Percentiles rank a stretch among this genome's conserved stretches.
Conservation (phyloP, 1,284 basidiomycete genomes). For the Uromyces viciae-fabae region DNA sequence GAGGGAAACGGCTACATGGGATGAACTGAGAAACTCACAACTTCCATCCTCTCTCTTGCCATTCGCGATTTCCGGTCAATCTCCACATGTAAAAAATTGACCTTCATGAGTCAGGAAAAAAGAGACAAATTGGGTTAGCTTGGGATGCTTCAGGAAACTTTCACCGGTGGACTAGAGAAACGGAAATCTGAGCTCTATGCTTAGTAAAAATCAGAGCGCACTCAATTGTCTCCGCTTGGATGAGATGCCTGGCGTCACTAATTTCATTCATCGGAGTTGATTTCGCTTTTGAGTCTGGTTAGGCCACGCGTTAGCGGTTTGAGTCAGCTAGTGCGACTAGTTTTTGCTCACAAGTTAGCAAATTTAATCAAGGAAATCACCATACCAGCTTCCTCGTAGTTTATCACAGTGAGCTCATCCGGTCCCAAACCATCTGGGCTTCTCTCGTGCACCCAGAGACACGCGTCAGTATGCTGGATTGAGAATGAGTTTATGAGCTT, state of each 20-base stretch:
- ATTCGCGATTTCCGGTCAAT: constrained; percentile 60
- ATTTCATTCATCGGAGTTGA: constrained; percentile 33
- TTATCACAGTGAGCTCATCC: constrained; percentile 18
- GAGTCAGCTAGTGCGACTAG: background rate
- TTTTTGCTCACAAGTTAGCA: background rate
- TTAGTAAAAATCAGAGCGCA: background rate
- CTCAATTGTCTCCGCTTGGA: constrained; percentile 32
- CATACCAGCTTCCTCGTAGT: constrained; percentile 10
- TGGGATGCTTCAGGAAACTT: background rate
- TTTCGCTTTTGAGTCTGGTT: background rate
- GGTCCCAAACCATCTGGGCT: constrained; percentile 27
- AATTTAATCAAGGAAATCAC: background rate
- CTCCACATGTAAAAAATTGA: constrained; percentile 61
- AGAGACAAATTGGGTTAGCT: background rate
- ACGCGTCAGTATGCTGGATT: constrained; percentile 37
- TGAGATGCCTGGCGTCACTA: constrained; percentile 19
- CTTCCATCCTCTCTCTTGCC: constrained; percentile 59
- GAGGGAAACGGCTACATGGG: too few species aligned
- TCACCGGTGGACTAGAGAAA: background rate
- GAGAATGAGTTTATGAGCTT: background rate
- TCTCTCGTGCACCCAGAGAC: constrained; percentile 38
- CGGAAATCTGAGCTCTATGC: background rate
- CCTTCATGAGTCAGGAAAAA: constrained; percentile 57
- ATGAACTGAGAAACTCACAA: constrained; percentile 55
- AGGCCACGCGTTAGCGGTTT: background rate